Evolutionary conservation across 768 basidiomycete species (phyloP).

Genomic region (Russula sp.): DNA sequence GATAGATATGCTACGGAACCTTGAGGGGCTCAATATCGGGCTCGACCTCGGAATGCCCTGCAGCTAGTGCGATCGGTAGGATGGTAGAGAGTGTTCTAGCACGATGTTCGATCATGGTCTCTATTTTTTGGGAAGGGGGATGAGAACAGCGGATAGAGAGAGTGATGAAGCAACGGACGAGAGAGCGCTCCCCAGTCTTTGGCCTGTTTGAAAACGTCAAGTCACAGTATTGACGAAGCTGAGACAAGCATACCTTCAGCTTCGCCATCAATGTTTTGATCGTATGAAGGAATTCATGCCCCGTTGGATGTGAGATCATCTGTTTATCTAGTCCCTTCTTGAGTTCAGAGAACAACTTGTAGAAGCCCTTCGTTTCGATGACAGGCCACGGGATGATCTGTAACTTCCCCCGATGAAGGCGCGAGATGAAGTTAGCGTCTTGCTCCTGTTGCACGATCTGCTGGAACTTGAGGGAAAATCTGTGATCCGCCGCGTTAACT

Average conservation of each 20-base stretch:
- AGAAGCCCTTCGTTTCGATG: constrained; percentile 57
- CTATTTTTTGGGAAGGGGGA: constrained; percentile 26
- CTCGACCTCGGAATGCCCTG: constrained; percentile 42
- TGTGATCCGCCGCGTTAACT: constrained; percentile 23
- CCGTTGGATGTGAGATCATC: constrained; percentile 42
- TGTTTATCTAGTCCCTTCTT: constrained; percentile 47
- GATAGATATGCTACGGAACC: constrained; percentile 29
- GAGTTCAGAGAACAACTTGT: constrained; percentile 45
- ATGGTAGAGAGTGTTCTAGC: constrained; percentile 33
- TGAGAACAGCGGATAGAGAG: neutral
- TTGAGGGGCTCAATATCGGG: constrained; percentile 46
- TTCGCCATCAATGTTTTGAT: constrained; percentile 66
- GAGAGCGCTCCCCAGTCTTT: constrained; percentile 63
- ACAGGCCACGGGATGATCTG: constrained; percentile 64
- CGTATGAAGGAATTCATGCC: constrained; percentile 48
- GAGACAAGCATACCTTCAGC: constrained; percentile 41
- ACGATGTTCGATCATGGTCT: constrained; percentile 45
- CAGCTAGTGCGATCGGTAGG: constrained; percentile 43
- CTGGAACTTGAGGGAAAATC: constrained; percentile 53
- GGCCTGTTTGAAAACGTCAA: constrained; percentile 33
- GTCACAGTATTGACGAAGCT: neutral
- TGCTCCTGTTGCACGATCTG: constrained; percentile 59
- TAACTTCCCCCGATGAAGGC: constrained; percentile 49
- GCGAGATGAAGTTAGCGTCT: constrained; percentile 55
- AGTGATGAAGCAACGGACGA: constrained; percentile 35